These are phyloP conservation scores for Myrmaecium sp. DNA, from an alignment of 2,329 filamentous ascomycete genomes.

Conservation along the genomic window DNA sequence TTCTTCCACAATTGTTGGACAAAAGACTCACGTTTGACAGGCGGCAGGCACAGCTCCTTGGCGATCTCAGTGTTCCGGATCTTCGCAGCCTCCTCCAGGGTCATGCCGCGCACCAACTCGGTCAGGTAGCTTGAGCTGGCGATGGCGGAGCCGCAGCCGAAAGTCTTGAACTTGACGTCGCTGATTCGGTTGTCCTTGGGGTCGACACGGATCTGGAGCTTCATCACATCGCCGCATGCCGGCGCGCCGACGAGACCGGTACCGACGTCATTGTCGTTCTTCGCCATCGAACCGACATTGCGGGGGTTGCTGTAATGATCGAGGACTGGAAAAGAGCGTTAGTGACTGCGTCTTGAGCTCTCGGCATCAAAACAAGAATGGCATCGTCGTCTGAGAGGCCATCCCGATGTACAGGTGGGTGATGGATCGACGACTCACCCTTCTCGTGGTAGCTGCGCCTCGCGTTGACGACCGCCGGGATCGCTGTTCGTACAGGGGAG, in stretches of 20 bases:
- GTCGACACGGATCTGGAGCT: slow-evolving; percentile 84
- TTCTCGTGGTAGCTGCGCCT: slow-evolving; percentile 47
- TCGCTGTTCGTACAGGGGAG: slow-evolving; percentile 26
- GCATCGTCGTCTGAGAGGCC: not conserved
- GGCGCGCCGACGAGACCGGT: slow-evolving; percentile 85
- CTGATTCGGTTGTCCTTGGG: slow-evolving; percentile 73
- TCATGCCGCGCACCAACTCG: slow-evolving; percentile 90
- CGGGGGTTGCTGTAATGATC: slow-evolving; percentile 71
- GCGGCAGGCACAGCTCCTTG: slow-evolving; percentile 79
- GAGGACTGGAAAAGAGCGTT: too few species aligned
- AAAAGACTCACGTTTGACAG: slow-evolving; percentile 58
- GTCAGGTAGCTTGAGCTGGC: slow-evolving; percentile 90
- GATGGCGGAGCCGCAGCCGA: slow-evolving; percentile 87
- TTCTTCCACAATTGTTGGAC: slow-evolving; percentile 1
- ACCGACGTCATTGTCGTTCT: slow-evolving; percentile 67
- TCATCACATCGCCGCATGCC: slow-evolving; percentile 86
- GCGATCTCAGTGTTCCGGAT: slow-evolving; percentile 97
- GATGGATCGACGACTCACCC: slow-evolving; percentile 29
- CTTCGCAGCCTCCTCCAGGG: slow-evolving; percentile 76
- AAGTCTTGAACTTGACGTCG: slow-evolving; percentile 97
- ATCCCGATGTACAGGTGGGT: slow-evolving; percentile 1
- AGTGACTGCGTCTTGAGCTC: too few species aligned
- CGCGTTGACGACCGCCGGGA: slow-evolving; percentile 23
- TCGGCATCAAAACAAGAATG: not conserved
- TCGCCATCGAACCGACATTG: slow-evolving; percentile 65